Base-by-base conservation (phyloP, 257 asterid species). In the Ocimum tenuiflorum region DNA sequence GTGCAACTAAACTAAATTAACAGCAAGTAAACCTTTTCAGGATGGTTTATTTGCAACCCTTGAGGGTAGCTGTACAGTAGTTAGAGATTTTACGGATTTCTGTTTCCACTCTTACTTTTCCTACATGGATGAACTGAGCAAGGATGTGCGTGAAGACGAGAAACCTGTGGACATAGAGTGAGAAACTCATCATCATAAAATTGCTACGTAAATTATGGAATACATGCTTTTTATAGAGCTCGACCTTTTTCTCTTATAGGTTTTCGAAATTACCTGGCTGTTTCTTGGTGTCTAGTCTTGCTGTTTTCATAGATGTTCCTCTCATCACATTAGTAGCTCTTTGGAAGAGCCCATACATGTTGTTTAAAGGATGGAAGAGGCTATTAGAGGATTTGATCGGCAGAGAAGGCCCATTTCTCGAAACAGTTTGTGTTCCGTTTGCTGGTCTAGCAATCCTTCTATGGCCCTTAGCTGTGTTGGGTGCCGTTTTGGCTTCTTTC, bases 81-180 rank as follows among this genome's bases (percentile, higher is more conserved):
- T 88, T 8, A 75, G 84, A 20, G 95, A 91, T 72, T 86, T 91
- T 12, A 86, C 87, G 0, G 98, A 91, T 79, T 85, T 91, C 72
- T 91, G 98, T 81, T 91, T 86, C 81, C 95, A 91, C 58, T 88
- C 96, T 7, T 91, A 91, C 75, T 86, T 88, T 82, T 86, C 96
- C 72, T 91, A 68, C 80, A 91, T 91, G 96, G 92, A 91, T 68
- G 96, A 88, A 69, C 80, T 91, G 23, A 70, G 82, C 15, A 87
- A 77, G 76, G 91, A 85, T 51, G 79, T 83, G 62, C 75, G 53
- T 0, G 76, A 77, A 67, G 86, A 83, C 50, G 88, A 85, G 78
- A 83, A 80, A 31, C 91, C 90, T 1, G 63, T 83, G 33, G 96
- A 91, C 49, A 78, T 88, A 79, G 81, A 76, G 97, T 91, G 70